Evolutionary conservation across 139 green algal species (phyloP).

Genomic region (Chlorella sorokiniana): DNA sequence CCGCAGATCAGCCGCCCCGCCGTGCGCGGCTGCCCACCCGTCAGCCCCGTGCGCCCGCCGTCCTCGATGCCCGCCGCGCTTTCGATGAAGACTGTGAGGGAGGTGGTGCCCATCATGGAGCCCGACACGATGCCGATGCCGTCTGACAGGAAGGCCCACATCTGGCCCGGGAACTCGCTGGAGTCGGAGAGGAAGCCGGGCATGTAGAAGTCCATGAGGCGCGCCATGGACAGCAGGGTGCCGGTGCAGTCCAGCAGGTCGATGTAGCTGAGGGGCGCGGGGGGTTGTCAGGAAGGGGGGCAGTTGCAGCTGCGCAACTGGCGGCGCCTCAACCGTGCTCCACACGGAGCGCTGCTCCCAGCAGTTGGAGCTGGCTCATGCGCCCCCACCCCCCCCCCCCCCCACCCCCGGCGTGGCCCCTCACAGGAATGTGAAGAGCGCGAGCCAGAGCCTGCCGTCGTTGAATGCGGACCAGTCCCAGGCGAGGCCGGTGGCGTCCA

Average conservation of each 20-base stretch:
- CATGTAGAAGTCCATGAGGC: slow-evolving; percentile 68
- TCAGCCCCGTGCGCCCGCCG: slow-evolving; percentile 68
- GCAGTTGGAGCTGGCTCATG: too few relatives aligned
- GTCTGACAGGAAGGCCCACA: slow-evolving; percentile 69
- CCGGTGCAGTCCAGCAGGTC: slow-evolving; percentile 82
- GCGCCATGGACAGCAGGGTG: slow-evolving; percentile 81
- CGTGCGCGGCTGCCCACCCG: slow-evolving; percentile 10
- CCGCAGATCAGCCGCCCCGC: background rate
- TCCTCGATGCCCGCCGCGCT: slow-evolving; percentile 74
- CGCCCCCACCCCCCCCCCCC: background rate
- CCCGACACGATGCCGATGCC: slow-evolving; percentile 70
- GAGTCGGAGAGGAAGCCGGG: slow-evolving; percentile 68
- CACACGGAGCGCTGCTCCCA: too few relatives aligned
- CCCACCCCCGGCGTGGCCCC: slow-evolving; percentile 9
- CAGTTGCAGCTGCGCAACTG: too few relatives aligned
- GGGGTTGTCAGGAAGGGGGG: background rate
- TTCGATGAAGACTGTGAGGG: slow-evolving; percentile 79
- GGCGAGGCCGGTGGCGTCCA: slow-evolving; percentile 42
- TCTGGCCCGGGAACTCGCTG: slow-evolving; percentile 65
- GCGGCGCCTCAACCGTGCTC: too few relatives aligned
- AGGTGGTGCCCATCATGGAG: slow-evolving; percentile 75
- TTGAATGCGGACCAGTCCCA: slow-evolving; percentile 57
- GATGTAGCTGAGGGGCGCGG: slow-evolving; percentile 55
- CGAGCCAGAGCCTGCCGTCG: slow-evolving; percentile 64
- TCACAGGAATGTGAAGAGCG: slow-evolving; percentile 78